phyloP scores from a whole-genome alignment of 352 stramenopile genomes.

The Paralagenidium karlingii region DNA sequence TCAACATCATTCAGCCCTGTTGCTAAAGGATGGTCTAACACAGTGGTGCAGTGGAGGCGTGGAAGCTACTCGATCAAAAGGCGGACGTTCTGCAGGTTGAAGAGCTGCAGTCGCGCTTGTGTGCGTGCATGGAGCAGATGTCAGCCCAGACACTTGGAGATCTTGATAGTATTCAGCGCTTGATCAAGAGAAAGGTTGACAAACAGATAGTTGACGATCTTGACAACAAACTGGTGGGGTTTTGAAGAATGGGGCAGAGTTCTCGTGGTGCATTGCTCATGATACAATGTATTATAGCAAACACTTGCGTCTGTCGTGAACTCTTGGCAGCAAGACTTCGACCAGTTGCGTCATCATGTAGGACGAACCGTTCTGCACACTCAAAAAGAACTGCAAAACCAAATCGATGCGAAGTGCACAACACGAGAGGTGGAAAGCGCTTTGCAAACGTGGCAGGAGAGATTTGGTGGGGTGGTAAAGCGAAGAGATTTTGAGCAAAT shows the following conservation, averaged over 20 bases:
- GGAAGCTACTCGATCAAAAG: conserved; percentile 24
- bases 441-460: conserved; percentile 14
- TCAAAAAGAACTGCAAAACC: conserved; percentile 8
- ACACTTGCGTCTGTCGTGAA: conserved; percentile 27
- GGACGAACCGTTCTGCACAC: conserved; percentile 14
- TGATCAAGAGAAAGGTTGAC: conserved; percentile 10
- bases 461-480: too few species aligned
- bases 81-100: conserved; percentile 14
- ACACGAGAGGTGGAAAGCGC: conserved; percentile 13
- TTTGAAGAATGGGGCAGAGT: background rate
- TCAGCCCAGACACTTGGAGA: conserved; percentile 14
- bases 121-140: conserved; percentile 11
- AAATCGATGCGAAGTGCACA: conserved; percentile 12
- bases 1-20: background rate
- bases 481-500: conserved; percentile 14
- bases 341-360: conserved; percentile 9
- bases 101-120: conserved; percentile 12
- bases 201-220: conserved; percentile 16
- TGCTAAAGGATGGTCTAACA: background rate
- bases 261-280: background rate
- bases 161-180: conserved; percentile 8
- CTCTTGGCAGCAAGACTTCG: conserved; percentile 25
- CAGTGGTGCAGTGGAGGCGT: conserved; percentile 13
- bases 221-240: conserved; percentile 25
- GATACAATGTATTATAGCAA: conserved; percentile 8